Percentiles rank a stretch among this genome's conserved stretches.
Conservation (phyloP, 2,329 filamentous ascomycete genomes). For the Cryphonectria carpinicola region DNA sequence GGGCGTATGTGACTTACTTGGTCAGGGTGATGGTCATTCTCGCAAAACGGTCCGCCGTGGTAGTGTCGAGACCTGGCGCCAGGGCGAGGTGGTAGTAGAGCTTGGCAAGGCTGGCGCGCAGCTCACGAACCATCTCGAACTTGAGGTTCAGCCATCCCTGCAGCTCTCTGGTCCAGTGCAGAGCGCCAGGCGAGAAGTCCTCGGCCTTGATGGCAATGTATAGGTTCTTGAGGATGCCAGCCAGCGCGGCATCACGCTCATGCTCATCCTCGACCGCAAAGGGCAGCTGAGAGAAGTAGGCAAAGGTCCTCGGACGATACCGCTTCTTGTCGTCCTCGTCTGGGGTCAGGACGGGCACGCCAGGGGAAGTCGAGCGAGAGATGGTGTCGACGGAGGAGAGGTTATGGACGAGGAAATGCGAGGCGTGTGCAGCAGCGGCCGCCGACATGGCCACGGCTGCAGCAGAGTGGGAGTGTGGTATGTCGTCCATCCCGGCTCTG, state of each 20-base stretch:
- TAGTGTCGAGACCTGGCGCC: constrained; percentile 83
- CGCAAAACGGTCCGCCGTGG: constrained; percentile 84
- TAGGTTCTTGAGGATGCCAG: constrained; percentile 89
- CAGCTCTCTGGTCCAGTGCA: constrained; percentile 97
- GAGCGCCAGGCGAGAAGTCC: constrained; percentile 89
- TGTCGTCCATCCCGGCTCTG: constrained; percentile 41
- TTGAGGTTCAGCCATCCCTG: constrained; percentile 95
- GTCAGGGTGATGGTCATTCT: constrained; percentile 96
- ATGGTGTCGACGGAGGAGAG: constrained; percentile 65
- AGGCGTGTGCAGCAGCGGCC: constrained; percentile 41
- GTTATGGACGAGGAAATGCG: constrained; percentile 44
- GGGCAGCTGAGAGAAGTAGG: constrained; percentile 88
- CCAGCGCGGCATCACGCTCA: constrained; percentile 76
- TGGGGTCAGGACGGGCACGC: constrained; percentile 55
- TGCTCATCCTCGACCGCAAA: constrained; percentile 83
- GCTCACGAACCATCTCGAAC: constrained; percentile 89
- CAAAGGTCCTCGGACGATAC: constrained; percentile 87
- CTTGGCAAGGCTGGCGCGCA: constrained; percentile 81
- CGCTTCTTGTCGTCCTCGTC: constrained; percentile 62
- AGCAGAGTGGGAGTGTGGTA: constrained; percentile 32
- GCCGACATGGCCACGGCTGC: constrained; percentile 41
- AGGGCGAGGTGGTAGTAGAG: constrained; percentile 94
- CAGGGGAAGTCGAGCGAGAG: constrained; percentile 86
- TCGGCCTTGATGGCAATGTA: constrained; percentile 91
- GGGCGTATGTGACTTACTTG: constrained; percentile 65